Conservation (phyloP, 345 rosid genomes). For the Lumnitzera racemosa region DNA sequence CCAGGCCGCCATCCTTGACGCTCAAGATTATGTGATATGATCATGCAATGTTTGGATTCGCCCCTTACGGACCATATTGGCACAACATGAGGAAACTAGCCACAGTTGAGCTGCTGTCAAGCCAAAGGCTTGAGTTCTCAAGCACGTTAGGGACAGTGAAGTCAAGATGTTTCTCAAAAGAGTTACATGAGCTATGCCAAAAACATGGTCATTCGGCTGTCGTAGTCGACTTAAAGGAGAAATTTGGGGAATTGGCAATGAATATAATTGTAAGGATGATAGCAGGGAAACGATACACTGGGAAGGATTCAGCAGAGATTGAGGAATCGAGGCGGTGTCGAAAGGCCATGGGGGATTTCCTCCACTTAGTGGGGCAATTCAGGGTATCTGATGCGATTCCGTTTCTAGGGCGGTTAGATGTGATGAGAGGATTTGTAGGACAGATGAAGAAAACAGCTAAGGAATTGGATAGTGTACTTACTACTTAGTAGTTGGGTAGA, state of each 20-base stretch:
- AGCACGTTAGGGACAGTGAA: conserved; percentile 22
- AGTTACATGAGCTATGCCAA: conserved; percentile 9
- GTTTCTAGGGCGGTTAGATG: conserved; percentile 28
- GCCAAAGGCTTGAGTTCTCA: conserved; percentile 21
- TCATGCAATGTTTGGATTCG: conserved; percentile 17
- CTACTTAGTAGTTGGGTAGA: conserved; percentile 31
- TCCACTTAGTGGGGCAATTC: conserved; percentile 9
- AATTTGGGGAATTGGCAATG: conserved; percentile 15
- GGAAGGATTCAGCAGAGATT: neutral
- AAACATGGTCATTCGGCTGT: conserved; percentile 12
- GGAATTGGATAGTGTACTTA: conserved; percentile 31
- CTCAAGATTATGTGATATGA: conserved; percentile 24
- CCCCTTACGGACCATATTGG: conserved; percentile 32
- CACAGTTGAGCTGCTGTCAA: conserved; percentile 22
- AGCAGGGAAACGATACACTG: conserved; percentile 20
- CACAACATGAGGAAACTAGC: conserved; percentile 25
- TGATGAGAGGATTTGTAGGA: conserved; percentile 12
- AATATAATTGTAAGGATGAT: conserved; percentile 22
- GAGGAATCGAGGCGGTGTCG: conserved; percentile 12
- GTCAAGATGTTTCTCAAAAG: conserved; percentile 12
- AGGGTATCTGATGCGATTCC: conserved; percentile 25
- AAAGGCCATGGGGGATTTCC: conserved; percentile 17
- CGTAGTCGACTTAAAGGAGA: conserved; percentile 19
- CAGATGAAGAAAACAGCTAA: conserved; percentile 24
- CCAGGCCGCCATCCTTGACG: conserved; percentile 16